These are phyloP conservation scores for Astraeus odoratus DNA, from an alignment of 768 basidiomycete species.

Conservation along the genomic window DNA sequence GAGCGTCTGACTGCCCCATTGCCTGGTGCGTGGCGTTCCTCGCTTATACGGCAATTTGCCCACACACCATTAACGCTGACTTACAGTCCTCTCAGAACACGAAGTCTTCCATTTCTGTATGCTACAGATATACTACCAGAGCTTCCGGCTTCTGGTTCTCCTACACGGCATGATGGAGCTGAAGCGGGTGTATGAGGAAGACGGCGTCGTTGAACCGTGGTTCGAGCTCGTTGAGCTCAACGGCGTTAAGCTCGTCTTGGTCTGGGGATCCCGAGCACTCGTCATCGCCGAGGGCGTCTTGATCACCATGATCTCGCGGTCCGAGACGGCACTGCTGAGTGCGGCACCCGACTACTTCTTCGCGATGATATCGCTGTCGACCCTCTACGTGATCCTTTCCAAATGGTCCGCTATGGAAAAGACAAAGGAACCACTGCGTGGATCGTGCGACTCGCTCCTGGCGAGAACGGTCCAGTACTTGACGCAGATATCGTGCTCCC, in stretches of 20 bases:
- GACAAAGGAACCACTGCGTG: constrained; percentile 27
- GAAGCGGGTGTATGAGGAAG: constrained; percentile 17
- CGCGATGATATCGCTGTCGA: constrained; percentile 36
- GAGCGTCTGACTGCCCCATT: constrained; percentile 32
- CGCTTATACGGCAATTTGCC: background rate
- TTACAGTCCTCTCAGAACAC: constrained; percentile 34
- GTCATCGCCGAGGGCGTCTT: constrained; percentile 32
- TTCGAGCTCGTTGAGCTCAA: constrained; percentile 26
- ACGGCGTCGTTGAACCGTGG: constrained; percentile 20
- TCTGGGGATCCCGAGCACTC: constrained; percentile 35
- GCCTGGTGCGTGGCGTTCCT: constrained; percentile 23
- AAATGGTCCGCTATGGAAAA: constrained; percentile 37
- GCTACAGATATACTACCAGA: constrained; percentile 34
- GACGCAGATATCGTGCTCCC: constrained; percentile 27
- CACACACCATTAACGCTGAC: constrained; percentile 17
- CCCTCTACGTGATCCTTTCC: constrained; percentile 35
- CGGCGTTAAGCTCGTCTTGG: constrained; percentile 27
- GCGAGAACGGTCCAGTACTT: constrained; percentile 30
- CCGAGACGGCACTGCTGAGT: constrained; percentile 30
- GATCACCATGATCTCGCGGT: constrained; percentile 26
- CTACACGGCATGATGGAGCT: constrained; percentile 29
- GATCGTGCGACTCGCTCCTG: constrained; percentile 33
- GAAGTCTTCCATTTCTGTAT: constrained; percentile 39
- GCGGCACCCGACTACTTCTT: constrained; percentile 37
- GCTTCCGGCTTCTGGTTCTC: constrained; percentile 32